Evolutionary conservation across 495 filamentous ascomycete species (phyloP).

Genomic region (Penicillium canescens): DNA sequence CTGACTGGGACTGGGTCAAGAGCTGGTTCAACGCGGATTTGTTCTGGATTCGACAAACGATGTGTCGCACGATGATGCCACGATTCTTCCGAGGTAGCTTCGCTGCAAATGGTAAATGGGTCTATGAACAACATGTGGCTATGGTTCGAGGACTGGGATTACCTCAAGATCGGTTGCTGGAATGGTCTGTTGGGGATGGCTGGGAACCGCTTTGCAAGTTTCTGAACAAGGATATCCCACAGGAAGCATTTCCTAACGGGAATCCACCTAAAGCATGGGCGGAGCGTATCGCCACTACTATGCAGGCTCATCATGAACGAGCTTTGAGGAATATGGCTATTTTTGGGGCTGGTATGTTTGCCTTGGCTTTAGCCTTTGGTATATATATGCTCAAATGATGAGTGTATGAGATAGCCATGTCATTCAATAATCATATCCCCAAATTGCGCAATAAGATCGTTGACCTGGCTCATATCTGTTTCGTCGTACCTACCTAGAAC

Average conservation of each 20-base stretch:
- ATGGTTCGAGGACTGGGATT: slow-evolving; percentile 20
- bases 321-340: slow-evolving; percentile 18
- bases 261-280: slow-evolving; percentile 19
- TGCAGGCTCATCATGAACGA: slow-evolving; percentile 9
- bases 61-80: slow-evolving; percentile 11
- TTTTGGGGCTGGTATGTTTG: background rate
- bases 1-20: slow-evolving; percentile 14
- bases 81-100: slow-evolving; percentile 16
- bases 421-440: too few relatives aligned
- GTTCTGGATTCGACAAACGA: slow-evolving; percentile 16
- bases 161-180: slow-evolving; percentile 32
- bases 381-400: too few relatives aligned
- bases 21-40: slow-evolving; percentile 16
- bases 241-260: slow-evolving; percentile 3
- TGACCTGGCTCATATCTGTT: too few relatives aligned
- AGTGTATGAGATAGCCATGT: too few relatives aligned
- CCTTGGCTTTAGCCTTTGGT: too few relatives aligned
- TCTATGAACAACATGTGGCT: slow-evolving; percentile 12
- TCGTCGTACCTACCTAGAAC: too few relatives aligned
- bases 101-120: slow-evolving; percentile 9
- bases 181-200: slow-evolving; percentile 44
- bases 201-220: slow-evolving; percentile 46
- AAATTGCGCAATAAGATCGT: too few relatives aligned
- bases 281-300: slow-evolving; percentile 17
- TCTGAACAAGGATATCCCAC: slow-evolving; percentile 1